Conservation (phyloP, 371 early-diverging fungal species). For the Mortierella sp. region DNA sequence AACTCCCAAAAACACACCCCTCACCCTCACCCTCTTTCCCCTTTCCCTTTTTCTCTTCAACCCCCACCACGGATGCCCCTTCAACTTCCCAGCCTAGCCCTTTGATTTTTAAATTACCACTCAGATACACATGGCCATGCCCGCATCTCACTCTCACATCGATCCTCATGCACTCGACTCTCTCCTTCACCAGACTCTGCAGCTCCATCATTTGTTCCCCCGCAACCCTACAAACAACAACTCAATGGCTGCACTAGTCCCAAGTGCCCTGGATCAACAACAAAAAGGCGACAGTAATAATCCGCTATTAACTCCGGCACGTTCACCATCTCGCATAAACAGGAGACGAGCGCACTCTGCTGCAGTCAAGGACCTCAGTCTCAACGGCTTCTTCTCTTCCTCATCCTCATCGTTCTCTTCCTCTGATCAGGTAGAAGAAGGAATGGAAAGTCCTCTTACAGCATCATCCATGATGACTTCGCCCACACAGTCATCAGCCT, state of each 20-base stretch:
- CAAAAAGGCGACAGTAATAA: neutral
- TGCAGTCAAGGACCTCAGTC: slow-evolving; percentile 9
- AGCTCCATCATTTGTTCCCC: slow-evolving; percentile 20
- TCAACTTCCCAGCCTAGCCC: neutral
- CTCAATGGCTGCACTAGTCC: neutral
- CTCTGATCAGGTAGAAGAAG: slow-evolving; percentile 1
- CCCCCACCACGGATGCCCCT: neutral
- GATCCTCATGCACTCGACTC: slow-evolving; percentile 33
- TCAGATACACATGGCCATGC: slow-evolving; percentile 10
- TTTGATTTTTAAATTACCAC: neutral
- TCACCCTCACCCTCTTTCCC: neutral
- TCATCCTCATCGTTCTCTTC: slow-evolving; percentile 13
- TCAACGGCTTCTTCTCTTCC: slow-evolving; percentile 2
- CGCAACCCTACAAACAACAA: neutral
- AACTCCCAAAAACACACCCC: neutral
- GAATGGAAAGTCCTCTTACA: slow-evolving; percentile 15
- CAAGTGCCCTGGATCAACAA: slow-evolving; percentile 3
- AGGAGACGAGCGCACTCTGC: neutral
- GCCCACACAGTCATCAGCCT: slow-evolving; percentile 9
- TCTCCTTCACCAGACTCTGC: slow-evolving; percentile 23
- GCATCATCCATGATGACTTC: slow-evolving; percentile 14
- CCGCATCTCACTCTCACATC: slow-evolving; percentile 10
- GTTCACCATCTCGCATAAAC: neutral
- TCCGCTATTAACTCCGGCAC: neutral
- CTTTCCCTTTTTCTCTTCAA: neutral